These are phyloP conservation scores for Aspergillus japonicus DNA, from an alignment of 2,329 filamentous ascomycete genomes.

Conservation along the genomic window DNA sequence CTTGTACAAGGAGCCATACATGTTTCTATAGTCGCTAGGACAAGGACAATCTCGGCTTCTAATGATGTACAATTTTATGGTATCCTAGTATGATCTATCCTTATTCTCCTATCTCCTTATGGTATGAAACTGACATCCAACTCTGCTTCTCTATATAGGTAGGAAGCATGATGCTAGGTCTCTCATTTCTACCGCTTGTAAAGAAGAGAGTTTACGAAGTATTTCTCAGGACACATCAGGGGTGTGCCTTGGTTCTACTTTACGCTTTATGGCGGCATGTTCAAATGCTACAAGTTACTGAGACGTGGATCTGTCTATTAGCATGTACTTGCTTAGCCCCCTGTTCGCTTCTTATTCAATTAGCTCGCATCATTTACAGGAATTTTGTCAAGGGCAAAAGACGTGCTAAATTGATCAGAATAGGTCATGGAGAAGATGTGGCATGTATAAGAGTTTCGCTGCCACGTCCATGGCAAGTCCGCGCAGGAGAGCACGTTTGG, in stretches of 20 bases:
- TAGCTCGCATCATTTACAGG: not conserved
- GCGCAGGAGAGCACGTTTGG: constrained; percentile 22
- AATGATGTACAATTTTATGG: constrained; percentile 15
- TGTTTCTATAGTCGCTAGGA: constrained; percentile 6
- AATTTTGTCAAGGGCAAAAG: not conserved
- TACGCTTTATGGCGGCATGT: constrained; percentile 17
- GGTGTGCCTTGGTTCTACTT: constrained; percentile 10
- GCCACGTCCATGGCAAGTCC: constrained; percentile 18
- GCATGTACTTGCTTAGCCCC: constrained; percentile 1
- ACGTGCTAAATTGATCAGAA: not conserved
- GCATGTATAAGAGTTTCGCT: constrained; percentile 2
- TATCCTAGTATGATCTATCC: constrained; percentile 11
- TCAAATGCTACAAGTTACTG: not conserved
- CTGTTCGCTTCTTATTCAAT: not conserved
- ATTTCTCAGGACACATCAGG: constrained; percentile 15
- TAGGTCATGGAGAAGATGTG: not conserved
- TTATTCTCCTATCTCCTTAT: not conserved
- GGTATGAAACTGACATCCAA: not conserved
- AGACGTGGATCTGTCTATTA: constrained; percentile 2
- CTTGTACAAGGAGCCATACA: constrained; percentile 15
- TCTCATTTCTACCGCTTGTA: constrained; percentile 14
- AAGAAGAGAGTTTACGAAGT: constrained; percentile 20
- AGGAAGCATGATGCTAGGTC: constrained; percentile 14
- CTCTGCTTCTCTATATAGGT: constrained; percentile 2
- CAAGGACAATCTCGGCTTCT: constrained; percentile 6